phyloP scores from a whole-genome alignment of 495 filamentous ascomycete species.

The Gamarada debralockiae region DNA sequence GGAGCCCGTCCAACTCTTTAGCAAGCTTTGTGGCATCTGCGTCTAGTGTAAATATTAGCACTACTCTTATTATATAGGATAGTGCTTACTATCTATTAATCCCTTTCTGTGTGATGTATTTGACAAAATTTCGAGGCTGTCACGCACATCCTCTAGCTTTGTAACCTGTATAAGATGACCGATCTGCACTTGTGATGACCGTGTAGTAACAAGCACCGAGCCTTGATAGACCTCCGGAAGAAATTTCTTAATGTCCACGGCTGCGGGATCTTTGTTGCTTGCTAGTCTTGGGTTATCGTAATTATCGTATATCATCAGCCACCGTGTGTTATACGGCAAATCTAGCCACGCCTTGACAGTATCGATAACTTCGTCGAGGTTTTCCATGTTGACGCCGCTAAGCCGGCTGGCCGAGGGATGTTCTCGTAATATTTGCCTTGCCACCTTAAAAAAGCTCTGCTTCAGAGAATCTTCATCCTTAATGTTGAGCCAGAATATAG shows the following conservation, averaged over 20 bases:
- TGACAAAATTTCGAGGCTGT: slow-evolving; percentile 33
- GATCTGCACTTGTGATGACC: slow-evolving; percentile 28
- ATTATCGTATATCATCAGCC: too few relatives aligned
- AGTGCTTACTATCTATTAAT: slow-evolving; percentile 16
- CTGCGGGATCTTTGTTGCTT: slow-evolving; percentile 11
- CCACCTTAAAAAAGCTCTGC: slow-evolving; percentile 28
- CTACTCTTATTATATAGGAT: neutral
- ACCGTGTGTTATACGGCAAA: slow-evolving; percentile 34
- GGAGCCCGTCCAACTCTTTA: slow-evolving; percentile 24
- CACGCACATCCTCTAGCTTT: slow-evolving; percentile 28
- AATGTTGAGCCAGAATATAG: too few relatives aligned
- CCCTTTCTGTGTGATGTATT: slow-evolving; percentile 26
- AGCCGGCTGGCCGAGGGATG: slow-evolving; percentile 21
- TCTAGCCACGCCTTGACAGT: slow-evolving; percentile 33
- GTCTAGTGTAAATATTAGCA: slow-evolving; percentile 16
- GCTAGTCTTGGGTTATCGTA: slow-evolving; percentile 32
- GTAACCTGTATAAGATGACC: slow-evolving; percentile 27
- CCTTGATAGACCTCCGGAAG: slow-evolving; percentile 32
- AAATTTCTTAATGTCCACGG: slow-evolving; percentile 30
- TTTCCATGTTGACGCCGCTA: slow-evolving; percentile 7
- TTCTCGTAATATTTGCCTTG: slow-evolving; percentile 26
- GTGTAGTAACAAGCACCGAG: slow-evolving; percentile 37
- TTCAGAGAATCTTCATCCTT: too few relatives aligned
- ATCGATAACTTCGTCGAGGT: slow-evolving; percentile 25
- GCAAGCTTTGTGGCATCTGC: slow-evolving; percentile 19